Conservation (phyloP, 2,329 filamentous ascomycete species). For the Microcyclospora tardicrescens region DNA sequence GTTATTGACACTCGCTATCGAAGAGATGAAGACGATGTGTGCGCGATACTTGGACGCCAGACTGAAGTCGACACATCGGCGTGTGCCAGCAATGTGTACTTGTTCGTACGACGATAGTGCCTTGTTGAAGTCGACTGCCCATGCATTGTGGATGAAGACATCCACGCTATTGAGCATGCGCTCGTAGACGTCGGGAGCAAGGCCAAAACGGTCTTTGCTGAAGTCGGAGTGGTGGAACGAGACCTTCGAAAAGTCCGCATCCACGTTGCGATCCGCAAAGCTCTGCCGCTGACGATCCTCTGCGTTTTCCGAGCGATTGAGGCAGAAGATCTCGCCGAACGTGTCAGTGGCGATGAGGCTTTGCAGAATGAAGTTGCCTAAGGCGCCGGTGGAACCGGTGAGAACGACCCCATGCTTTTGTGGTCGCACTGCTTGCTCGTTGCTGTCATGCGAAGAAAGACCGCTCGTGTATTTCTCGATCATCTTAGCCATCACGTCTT, state of each 20-base stretch:
- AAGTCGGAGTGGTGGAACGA: conserved; percentile 16
- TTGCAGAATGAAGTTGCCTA: conserved; percentile 23
- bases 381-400: conserved; percentile 25
- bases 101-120: conserved; percentile 20
- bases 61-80: conserved; percentile 18
- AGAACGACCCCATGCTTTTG: conserved; percentile 13
- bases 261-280: conserved; percentile 10
- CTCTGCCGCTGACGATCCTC: conserved; percentile 11
- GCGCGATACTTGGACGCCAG: conserved; percentile 12
- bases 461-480: conserved; percentile 19
- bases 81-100: conserved; percentile 19
- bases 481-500: conserved; percentile 17
- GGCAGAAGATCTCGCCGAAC: conserved; percentile 19
- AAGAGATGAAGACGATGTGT: conserved; percentile 27
- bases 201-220: conserved; percentile 13
- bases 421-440: neutral
- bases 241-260: conserved; percentile 13
- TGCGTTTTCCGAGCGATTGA: conserved; percentile 17
- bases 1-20: conserved; percentile 24
- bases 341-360: conserved; percentile 14
- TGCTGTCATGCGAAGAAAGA: conserved; percentile 5
- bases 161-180: conserved; percentile 13
- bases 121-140: conserved; percentile 28
- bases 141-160: conserved; percentile 25
- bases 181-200: conserved; percentile 11